Evolutionary conservation across 2,329 filamentous ascomycete genomes (phyloP).

Genomic region (Stachybotrys echinatus): DNA sequence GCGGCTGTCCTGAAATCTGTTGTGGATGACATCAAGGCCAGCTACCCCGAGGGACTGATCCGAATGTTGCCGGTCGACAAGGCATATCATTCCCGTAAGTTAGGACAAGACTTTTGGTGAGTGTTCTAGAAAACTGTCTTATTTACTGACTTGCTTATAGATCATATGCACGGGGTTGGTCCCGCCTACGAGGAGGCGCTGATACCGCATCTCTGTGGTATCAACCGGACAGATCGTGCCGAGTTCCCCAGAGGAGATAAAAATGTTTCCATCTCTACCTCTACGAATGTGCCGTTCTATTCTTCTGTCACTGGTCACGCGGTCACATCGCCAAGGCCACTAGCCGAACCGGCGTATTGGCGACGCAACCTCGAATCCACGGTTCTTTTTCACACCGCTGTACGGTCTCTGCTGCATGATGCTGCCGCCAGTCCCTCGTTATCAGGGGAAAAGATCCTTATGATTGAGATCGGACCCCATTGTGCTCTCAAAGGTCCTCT

Average conservation of each 20-base stretch:
- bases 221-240: too few relatives aligned
- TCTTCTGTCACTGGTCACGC: conserved; percentile 8
- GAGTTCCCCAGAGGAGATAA: too few relatives aligned
- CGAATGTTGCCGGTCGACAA: conserved; percentile 23
- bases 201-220: too few relatives aligned
- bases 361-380: conserved; percentile 6
- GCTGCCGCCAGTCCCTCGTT: too few relatives aligned
- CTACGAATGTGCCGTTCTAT: conserved; percentile 1
- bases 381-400: conserved; percentile 16
- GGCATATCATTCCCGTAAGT: conserved; percentile 8
- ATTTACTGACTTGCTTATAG: too few relatives aligned
- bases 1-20: neutral
- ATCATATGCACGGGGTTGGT: too few relatives aligned
- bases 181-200: too few relatives aligned
- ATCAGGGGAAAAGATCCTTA: neutral
- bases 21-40: neutral
- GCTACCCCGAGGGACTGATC: conserved; percentile 10
- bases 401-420: neutral
- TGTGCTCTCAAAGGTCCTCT: neutral
- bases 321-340: conserved; percentile 3
- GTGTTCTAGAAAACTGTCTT: too few relatives aligned
- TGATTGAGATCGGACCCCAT: neutral
- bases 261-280: too few relatives aligned
- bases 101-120: neutral
- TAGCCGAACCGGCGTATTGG: neutral